These are phyloP conservation scores for Plasmodium blacklocki DNA, from an alignment of 169 alveolate genomes.

Conservation along the genomic window DNA sequence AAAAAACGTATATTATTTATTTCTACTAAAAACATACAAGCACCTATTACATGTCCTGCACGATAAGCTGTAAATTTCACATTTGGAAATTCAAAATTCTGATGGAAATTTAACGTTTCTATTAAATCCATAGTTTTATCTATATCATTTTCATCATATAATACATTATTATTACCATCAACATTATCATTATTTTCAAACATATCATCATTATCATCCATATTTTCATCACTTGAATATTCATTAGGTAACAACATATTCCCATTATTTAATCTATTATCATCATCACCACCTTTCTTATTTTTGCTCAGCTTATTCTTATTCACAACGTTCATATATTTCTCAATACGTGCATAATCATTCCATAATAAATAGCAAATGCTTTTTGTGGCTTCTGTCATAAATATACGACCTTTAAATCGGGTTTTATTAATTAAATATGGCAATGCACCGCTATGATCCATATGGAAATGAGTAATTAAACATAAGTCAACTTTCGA, in stretches of 20 bases:
- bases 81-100: slow-evolving; percentile 93
- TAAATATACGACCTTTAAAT: slow-evolving; percentile 92
- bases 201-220: slow-evolving; percentile 15
- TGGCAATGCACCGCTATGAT: slow-evolving; percentile 99
- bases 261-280: slow-evolving; percentile 8
- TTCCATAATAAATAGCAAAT: slow-evolving; percentile 95
- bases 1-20: slow-evolving; percentile 96
- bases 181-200: slow-evolving; percentile 20
- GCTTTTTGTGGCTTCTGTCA: slow-evolving; percentile 98
- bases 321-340: slow-evolving; percentile 58
- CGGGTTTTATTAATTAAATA: slow-evolving; percentile 94
- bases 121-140: slow-evolving; percentile 91
- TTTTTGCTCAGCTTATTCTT: slow-evolving; percentile 53
- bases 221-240: slow-evolving; percentile 16
- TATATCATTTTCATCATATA: slow-evolving; percentile 94
- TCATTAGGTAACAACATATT: slow-evolving; percentile 4
- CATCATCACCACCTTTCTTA: slow-evolving; percentile 12
- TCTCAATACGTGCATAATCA: slow-evolving; percentile 93
- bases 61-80: slow-evolving; percentile 95
- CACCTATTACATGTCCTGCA: slow-evolving; percentile 99
- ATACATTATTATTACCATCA: slow-evolving; percentile 77
- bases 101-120: slow-evolving; percentile 94
- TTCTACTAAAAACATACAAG: slow-evolving; percentile 98
- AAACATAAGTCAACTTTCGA: slow-evolving; percentile 95
- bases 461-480: slow-evolving; percentile 98